Evolutionary conservation across 2,329 filamentous ascomycete species (phyloP).

Genomic region (Claviceps sp.): DNA sequence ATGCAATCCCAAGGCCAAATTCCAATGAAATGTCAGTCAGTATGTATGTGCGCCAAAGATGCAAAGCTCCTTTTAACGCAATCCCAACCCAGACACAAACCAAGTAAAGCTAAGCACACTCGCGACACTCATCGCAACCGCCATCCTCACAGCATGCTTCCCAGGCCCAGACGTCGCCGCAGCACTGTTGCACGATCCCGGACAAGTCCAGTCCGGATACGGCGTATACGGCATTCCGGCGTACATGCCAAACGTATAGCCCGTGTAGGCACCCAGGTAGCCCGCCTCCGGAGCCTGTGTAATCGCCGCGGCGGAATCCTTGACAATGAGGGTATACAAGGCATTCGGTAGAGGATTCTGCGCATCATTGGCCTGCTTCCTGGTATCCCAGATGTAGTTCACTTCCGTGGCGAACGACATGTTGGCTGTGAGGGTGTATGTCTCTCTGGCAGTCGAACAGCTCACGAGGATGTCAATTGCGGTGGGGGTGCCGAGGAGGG

Average conservation of each 20-base stretch:
- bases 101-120: constrained; percentile 50
- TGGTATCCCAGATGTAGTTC: constrained; percentile 46
- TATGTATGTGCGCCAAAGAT: not conserved
- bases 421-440: constrained; percentile 50
- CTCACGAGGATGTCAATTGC: constrained; percentile 47
- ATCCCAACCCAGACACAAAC: constrained; percentile 42
- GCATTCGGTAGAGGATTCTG: constrained; percentile 35
- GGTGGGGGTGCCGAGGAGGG: constrained; percentile 41
- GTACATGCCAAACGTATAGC: constrained; percentile 47
- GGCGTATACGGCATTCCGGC: constrained; percentile 35
- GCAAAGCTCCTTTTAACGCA: constrained; percentile 14
- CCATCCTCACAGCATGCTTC: constrained; percentile 34
- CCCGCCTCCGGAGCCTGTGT: constrained; percentile 39
- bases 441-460: constrained; percentile 35
- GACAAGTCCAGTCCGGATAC: constrained; percentile 39
- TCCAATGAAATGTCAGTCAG: no score
- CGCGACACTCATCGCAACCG: constrained; percentile 38
- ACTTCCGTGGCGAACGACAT: constrained; percentile 42
- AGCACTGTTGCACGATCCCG: constrained; percentile 45
- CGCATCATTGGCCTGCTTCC: constrained; percentile 30
- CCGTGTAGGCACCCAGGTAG: constrained; percentile 36
- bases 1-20: no score
- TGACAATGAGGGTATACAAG: constrained; percentile 48
- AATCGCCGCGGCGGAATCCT: constrained; percentile 40
- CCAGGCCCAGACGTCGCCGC: constrained; percentile 33